Percentiles rank a stretch among this genome's conserved stretches.
These are phyloP conservation scores for Penicillium griseofulvum DNA, from an alignment of 2,329 filamentous ascomycete genomes.

Conservation along the genomic window DNA sequence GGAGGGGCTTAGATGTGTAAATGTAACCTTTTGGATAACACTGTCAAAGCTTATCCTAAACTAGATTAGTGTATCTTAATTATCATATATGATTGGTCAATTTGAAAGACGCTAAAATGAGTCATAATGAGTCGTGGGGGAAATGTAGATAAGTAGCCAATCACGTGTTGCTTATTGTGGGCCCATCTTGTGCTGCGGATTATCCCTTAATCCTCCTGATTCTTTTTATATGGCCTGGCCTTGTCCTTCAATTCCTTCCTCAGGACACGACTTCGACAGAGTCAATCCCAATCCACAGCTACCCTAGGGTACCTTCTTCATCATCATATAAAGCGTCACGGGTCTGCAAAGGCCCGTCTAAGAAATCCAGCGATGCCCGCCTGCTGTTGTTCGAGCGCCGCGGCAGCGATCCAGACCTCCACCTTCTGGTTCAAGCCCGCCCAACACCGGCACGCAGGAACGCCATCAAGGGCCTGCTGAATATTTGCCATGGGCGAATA, in stretches of 20 bases:
- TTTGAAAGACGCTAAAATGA: constrained; percentile 22
- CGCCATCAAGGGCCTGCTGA: constrained; percentile 18
- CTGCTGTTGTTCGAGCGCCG: constrained; percentile 19
- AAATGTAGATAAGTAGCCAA: constrained; percentile 7
- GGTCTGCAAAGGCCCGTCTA: constrained; percentile 27
- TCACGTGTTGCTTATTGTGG: constrained; percentile 3
- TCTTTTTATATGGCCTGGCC: constrained; percentile 12
- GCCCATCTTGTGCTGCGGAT: neutral
- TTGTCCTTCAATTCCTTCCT: constrained; percentile 15
- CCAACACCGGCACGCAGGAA: constrained; percentile 14
- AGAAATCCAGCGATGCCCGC: constrained; percentile 27
- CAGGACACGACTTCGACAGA: constrained; percentile 23
- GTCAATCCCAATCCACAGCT: constrained; percentile 3
- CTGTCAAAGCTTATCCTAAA: neutral
- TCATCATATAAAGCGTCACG: constrained; percentile 15
- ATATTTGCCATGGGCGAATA: constrained; percentile 15
- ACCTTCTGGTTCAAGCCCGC: constrained; percentile 17
- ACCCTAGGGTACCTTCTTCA: neutral
- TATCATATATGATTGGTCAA: constrained; percentile 9
- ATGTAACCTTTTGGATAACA: neutral
- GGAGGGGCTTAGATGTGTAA: neutral
- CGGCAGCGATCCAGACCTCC: constrained; percentile 14
- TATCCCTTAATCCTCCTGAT: constrained; percentile 3
- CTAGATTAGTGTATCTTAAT: neutral
- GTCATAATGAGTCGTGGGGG: constrained; percentile 25